phyloP scores from a whole-genome alignment of 768 basidiomycete genomes.

The Exidia glandulosa region DNA sequence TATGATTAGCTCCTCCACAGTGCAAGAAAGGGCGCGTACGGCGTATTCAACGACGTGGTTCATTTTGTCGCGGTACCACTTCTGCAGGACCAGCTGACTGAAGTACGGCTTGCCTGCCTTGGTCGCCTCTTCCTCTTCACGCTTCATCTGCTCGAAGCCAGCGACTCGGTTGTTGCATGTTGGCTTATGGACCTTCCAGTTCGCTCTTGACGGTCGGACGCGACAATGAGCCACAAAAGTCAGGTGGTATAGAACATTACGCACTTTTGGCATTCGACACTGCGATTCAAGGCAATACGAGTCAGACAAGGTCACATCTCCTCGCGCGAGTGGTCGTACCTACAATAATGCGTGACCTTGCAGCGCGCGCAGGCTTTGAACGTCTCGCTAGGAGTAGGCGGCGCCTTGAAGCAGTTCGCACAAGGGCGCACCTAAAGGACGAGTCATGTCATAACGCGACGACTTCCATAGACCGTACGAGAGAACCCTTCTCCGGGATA shows the following conservation, averaged over 20 bases:
- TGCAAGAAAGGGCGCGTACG: background rate
- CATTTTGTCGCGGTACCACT: background rate
- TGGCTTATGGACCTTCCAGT: background rate
- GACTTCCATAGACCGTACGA: background rate
- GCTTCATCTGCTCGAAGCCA: background rate
- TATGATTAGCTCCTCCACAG: background rate
- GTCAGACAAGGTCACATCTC: background rate
- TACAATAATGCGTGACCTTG: background rate
- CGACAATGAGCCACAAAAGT: background rate
- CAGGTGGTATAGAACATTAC: background rate
- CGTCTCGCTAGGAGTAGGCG: background rate
- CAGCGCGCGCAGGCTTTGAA: background rate
- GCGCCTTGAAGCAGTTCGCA: background rate
- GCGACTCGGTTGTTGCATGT: background rate
- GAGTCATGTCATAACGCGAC: no score
- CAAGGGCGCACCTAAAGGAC: background rate
- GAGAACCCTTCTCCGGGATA: background rate
- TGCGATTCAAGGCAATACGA: background rate
- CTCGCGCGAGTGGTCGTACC: background rate
- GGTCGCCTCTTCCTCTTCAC: background rate
- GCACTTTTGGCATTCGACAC: background rate
- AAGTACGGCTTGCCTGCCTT: background rate
- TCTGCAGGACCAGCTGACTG: background rate
- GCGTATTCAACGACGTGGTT: background rate
- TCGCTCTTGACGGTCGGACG: background rate